Base-by-base conservation (phyloP, 75 land plant species). In the Pinus tabuliformis region DNA sequence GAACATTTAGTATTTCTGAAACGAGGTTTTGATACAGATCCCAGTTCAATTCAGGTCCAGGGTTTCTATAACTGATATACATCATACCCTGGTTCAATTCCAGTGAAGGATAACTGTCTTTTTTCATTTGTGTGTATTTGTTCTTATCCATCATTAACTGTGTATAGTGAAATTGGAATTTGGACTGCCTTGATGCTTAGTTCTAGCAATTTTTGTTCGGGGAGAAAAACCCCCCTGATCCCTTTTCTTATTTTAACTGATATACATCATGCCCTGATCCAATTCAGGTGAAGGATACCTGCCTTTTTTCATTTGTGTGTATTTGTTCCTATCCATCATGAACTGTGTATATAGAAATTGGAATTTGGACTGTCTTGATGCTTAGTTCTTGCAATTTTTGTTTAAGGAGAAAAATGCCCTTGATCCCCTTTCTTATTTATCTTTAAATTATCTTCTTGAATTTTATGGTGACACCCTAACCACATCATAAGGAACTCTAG, bases 41-140 rank as follows among this genome's bases (percentile, higher is more conserved):
- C 37, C 17, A 63, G 66, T 62, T 62, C 56, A 72, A 72, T 17
- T 62, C 36, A 62, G 33, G 33, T 62, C 15, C 30, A 62, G 64
- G 26, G 64, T 62, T 21, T 21, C 1, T 21, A 24, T 62, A 62
- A 21, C 11, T 21, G 64, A 21, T 21, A 62, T 24, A 62, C 64
- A 62, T 24, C 26, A 62, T 24, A 11, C 64, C 26, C 8, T 21
- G 64, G 26, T 21, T 24, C 22, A 62, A 21, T 62, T 21, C 64
- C 8, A 8, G 22, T 62, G 13, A 7, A 21, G 26, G 26, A 21
- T 24, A 62, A 62, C 64, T 62, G 64, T 62, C 64, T 0, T 21
- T 24, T 62, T 62, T 21, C 11, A 21, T 62, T 62, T 13, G 64
- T 24, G 26, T 13, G 26, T 62, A 21, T 13, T 62, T 62, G 64